Evolutionary conservation across 768 basidiomycete species (phyloP), one percentile per base, ranked within the genome.

Genomic region (Trametes maxima): DNA sequence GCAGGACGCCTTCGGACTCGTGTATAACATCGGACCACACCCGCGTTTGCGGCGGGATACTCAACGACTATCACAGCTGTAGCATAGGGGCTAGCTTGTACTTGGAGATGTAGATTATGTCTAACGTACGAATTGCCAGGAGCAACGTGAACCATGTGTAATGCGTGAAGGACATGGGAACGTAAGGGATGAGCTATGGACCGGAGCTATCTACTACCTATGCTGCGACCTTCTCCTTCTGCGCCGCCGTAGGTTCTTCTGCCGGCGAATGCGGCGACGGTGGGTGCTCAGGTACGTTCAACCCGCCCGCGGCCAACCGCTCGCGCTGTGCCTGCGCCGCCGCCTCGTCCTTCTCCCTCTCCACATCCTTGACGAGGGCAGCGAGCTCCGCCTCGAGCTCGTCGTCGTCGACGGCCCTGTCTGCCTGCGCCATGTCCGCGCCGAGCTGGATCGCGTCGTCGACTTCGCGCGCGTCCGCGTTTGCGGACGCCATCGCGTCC

Each of bases 401-500:
- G 0, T 79, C 77, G 22, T 87, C 83, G 51, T 82, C 82, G 8
- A 80, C 74, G 7, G 79, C 77, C 0, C 69, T 68, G 11, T 78
- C 78, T 0, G 68, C 81, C 12, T 85, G 68, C 0, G 85, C 86
- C 21, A 85, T 74, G 62, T 90, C 84, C 2, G 82, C 86, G 21
- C 89, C 90, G 40, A 85, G 72, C 60, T 80, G 79, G 48, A 98
- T 85, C 3, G 87, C 85, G 33, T 90, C 84, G 65, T 96, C 90
- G 16, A 97, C 79, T 67, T 97, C 95, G 40, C 79, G 80, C 44
- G 93, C 92, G 68, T 94, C 87, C 0, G 87, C 84, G 64, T 92
- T 88, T 2, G 89, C 90, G 62, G 90, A 89, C 0, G 91, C 88
- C 66, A 98, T 80, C 10, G 87, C 89, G 24, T 95, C 92, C 84